These are phyloP conservation scores for Mucor lusitanicus DNA, from an alignment of 371 early-diverging fungal species.

Conservation along the genomic window DNA sequence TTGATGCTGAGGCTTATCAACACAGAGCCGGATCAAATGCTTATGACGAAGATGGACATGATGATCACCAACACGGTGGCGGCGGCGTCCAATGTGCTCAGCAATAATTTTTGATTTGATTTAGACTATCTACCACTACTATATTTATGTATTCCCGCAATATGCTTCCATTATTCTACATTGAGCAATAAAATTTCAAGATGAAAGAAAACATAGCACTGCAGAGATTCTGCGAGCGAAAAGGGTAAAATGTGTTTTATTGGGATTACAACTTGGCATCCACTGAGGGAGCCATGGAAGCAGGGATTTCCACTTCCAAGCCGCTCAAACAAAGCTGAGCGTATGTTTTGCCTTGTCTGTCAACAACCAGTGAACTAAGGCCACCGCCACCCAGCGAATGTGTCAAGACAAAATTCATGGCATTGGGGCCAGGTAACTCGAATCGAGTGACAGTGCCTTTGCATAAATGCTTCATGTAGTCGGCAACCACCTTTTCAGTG, in stretches of 20 bases:
- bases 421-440: constrained; percentile 64
- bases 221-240: no score
- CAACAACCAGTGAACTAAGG: constrained; percentile 64
- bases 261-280: constrained; percentile 44
- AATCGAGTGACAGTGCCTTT: constrained; percentile 66
- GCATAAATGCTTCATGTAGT: constrained; percentile 67
- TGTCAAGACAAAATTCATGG: constrained; percentile 76
- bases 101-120: constrained; percentile 61
- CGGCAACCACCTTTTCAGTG: constrained; percentile 49
- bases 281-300: constrained; percentile 35
- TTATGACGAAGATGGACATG: constrained; percentile 67
- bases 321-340: constrained; percentile 66
- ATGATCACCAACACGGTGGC: constrained; percentile 67
- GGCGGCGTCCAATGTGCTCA: constrained; percentile 96
- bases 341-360: constrained; percentile 79
- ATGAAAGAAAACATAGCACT: no score
- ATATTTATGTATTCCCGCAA: neutral
- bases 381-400: constrained; percentile 74
- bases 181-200: no score
- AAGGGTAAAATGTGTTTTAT: neutral
- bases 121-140: neutral
- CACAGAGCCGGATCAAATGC: constrained; percentile 37
- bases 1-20: constrained; percentile 66
- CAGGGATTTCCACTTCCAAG: constrained; percentile 62
- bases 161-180: neutral